Evolutionary conservation across 208 protist genomes (phyloP).

Genomic region (Acanthamoeba culbertsoni): DNA sequence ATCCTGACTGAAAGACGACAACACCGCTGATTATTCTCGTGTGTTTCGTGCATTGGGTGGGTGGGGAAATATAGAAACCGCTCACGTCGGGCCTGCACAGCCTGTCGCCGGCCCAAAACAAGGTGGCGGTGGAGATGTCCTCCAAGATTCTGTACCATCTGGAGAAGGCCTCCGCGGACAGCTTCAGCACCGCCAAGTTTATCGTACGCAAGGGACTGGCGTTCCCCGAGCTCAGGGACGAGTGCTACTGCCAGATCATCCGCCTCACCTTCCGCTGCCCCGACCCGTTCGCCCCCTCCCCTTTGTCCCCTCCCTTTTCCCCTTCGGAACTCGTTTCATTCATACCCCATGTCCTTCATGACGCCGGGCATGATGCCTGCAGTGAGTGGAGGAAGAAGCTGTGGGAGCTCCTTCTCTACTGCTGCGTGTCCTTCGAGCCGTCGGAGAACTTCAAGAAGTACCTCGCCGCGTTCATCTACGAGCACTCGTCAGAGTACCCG

Average conservation of each 20-base stretch:
- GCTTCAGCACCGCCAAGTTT: neutral
- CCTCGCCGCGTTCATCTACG: neutral
- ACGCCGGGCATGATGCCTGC: too few species aligned
- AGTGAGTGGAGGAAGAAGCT: neutral
- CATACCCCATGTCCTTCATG: neutral
- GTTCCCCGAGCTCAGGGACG: constrained; percentile 23
- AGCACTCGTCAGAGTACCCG: neutral
- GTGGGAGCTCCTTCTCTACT: constrained; percentile 41
- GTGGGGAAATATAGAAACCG: neutral
- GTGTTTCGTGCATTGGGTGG: too few species aligned
- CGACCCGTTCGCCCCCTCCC: neutral
- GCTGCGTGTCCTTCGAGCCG: constrained; percentile 27
- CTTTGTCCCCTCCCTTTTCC: neutral
- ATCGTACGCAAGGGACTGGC: constrained; percentile 31
- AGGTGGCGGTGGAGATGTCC: constrained; percentile 53
- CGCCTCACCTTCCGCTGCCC: neutral
- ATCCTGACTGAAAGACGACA: too few species aligned
- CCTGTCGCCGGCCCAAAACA: neutral
- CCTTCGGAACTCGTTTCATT: neutral
- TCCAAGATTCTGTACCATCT: constrained; percentile 46
- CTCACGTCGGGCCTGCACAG: neutral
- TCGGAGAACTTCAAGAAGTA: constrained; percentile 47
- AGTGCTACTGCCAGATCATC: constrained; percentile 52
- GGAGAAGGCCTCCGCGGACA: neutral
- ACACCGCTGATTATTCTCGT: too few species aligned